phyloP scores from a whole-genome alignment of 129 eudicot species.

The Flaveria ramosissima region DNA sequence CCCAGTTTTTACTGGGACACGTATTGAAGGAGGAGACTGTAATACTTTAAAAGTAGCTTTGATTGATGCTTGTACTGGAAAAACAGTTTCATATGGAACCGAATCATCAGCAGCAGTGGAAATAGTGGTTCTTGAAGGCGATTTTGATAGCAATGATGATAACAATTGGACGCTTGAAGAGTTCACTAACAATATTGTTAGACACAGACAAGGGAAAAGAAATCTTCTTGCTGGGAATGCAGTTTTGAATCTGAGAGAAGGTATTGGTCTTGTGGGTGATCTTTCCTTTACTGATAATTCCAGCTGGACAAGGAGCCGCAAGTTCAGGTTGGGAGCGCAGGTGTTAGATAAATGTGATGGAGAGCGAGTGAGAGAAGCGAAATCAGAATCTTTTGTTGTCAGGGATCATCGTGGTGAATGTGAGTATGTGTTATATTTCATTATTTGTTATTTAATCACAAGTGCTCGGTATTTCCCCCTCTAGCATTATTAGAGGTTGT shows the following conservation, averaged over 20 bases:
- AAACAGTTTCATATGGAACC: slow-evolving; percentile 58
- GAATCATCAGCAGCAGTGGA: slow-evolving; percentile 76
- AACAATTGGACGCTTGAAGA: slow-evolving; percentile 75
- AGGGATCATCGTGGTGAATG: slow-evolving; percentile 99
- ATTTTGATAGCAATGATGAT: slow-evolving; percentile 68
- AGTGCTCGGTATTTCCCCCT: neutral
- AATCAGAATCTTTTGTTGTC: slow-evolving; percentile 78
- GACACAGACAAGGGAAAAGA: slow-evolving; percentile 82
- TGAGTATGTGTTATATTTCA: slow-evolving; percentile 42
- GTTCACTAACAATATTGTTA: slow-evolving; percentile 68
- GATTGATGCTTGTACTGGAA: slow-evolving; percentile 61
- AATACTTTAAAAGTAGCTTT: slow-evolving; percentile 63
- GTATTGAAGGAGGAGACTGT: slow-evolving; percentile 86
- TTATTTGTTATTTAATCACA: neutral
- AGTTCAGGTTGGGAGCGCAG: slow-evolving; percentile 88
- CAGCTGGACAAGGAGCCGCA: slow-evolving; percentile 99
- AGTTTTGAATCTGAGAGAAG: slow-evolving; percentile 53
- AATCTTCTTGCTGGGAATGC: slow-evolving; percentile 75
- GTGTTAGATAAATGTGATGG: slow-evolving; percentile 56
- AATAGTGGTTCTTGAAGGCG: slow-evolving; percentile 94
- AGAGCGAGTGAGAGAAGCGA: slow-evolving; percentile 81
- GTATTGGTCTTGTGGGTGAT: slow-evolving; percentile 70
- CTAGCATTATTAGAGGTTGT: neutral
- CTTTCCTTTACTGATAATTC: slow-evolving; percentile 89
- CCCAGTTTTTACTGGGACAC: slow-evolving; percentile 94